phyloP scores from a whole-genome alignment of 257 asterid genomes.

The Ligustrum vulgare region DNA sequence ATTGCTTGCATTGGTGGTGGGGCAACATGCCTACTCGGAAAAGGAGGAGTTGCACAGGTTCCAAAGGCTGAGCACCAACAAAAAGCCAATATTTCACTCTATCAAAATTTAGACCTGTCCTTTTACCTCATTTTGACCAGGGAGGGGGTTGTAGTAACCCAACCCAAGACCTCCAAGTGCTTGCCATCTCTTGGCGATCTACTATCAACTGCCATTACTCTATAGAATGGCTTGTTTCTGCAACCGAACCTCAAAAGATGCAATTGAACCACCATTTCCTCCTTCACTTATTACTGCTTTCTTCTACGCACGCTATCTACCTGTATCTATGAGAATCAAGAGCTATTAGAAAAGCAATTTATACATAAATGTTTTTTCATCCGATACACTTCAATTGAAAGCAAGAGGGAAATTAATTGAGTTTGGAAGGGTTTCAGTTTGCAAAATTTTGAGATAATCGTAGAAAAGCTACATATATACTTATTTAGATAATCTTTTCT shows the following conservation, averaged over 20 bases:
- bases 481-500: no score
- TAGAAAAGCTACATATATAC: no score
- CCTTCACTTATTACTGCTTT: neutral
- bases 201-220: constrained; percentile 96
- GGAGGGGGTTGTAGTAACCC: constrained; percentile 92
- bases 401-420: neutral
- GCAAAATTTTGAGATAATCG: neutral
- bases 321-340: neutral
- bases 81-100: constrained; percentile 96
- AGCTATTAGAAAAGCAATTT: neutral
- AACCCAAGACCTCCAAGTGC: constrained; percentile 89
- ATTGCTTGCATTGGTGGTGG: constrained; percentile 92
- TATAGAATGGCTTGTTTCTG: constrained; percentile 76
- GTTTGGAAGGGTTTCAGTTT: neutral
- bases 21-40: constrained; percentile 84
- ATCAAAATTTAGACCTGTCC: no score
- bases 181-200: constrained; percentile 96
- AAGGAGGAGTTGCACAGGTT: constrained; percentile 86
- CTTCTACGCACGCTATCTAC: neutral
- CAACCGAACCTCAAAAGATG: constrained; percentile 79
- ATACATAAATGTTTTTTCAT: no score
- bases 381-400: neutral
- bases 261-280: constrained; percentile 70
- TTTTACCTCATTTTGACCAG: no score
- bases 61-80: constrained; percentile 96